phyloP scores from a whole-genome alignment of 192 early-diverging fungal genomes.

The Rhizoclosmatium sp. region DNA sequence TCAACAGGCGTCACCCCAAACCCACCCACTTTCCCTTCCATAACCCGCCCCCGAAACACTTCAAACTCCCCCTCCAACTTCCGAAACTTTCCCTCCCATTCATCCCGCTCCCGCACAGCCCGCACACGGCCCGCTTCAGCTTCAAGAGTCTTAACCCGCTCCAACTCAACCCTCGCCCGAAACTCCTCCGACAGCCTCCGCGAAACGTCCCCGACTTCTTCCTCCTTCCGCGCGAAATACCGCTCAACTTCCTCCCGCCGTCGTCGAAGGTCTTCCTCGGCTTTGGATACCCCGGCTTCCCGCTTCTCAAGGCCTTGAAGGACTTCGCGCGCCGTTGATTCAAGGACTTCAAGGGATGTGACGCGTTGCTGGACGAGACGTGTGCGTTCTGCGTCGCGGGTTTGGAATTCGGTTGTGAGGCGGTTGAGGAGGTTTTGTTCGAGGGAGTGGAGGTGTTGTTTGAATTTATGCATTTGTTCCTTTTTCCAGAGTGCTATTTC shows the following conservation, averaged over 20 bases:
- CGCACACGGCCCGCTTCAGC: conserved; percentile 37
- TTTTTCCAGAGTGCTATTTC: conserved; percentile 59
- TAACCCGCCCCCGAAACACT: conserved; percentile 10
- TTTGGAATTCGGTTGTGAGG: conserved; percentile 48
- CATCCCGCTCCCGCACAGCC: conserved; percentile 36
- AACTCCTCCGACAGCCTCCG: conserved; percentile 51
- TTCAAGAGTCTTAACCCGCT: conserved; percentile 39
- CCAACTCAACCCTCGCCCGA: conserved; percentile 42
- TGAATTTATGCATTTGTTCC: conserved; percentile 54
- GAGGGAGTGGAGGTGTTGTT: conserved; percentile 38
- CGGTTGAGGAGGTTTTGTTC: conserved; percentile 42
- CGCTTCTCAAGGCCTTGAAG: conserved; percentile 42
- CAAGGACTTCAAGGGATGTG: conserved; percentile 38
- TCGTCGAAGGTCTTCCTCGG: conserved; percentile 31
- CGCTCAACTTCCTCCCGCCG: conserved; percentile 33
- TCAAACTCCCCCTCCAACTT: conserved; percentile 38
- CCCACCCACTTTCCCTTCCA: conserved; percentile 32
- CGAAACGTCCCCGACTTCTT: conserved; percentile 40
- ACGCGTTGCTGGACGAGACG: conserved; percentile 30
- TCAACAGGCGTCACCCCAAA: conserved; percentile 11
- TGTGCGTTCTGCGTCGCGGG: conserved; percentile 48
- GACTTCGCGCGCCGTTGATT: conserved; percentile 35
- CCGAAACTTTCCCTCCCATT: conserved; percentile 34
- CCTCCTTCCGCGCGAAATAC: conserved; percentile 9
- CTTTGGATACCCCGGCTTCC: conserved; percentile 27